Base-by-base conservation (phyloP, 768 basidiomycete genomes). In the Boletales sp. region DNA sequence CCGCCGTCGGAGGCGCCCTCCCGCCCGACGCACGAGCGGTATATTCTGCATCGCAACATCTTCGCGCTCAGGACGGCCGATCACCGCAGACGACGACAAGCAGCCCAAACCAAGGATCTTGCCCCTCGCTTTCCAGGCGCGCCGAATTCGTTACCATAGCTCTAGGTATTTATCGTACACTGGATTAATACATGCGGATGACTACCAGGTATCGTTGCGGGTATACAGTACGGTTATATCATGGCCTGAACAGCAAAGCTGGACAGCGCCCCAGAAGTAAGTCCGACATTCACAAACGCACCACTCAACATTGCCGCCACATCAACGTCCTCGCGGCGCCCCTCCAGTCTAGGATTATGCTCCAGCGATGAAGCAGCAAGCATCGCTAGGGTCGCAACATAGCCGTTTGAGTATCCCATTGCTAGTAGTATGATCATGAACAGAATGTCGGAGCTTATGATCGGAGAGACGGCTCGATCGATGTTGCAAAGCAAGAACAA, bases 401-500 rank as follows among this genome's bases (percentile, higher is more conserved):
- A 91, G 36, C 93, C 94, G 55, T 90, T 93, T 9, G 87, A 81
- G 40, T 80, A 63, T n/a, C 89, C 91, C 62, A 94, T 90, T 2
- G 69, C 48, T 43, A 89, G 70, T 11, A 95, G 69, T 46, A 94
- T 78, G 21, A 80, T 30, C 80, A 94, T 83, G 72, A 83, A 95
- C 11, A 84, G 42, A 34, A 80, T 43, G 62, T 95, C 92, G 2
- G 90, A 93, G 67, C 72, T 83, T 72, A 94, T 84, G 52, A 86
- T 56, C 5, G 65, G 56, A 41, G 57, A 39, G 9, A 70, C 50
- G 29, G 74, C 71, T 39, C 75, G 79, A 55, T 84, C 81, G 37
- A 94, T 69, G 62, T 97, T 97, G 76, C 93, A 95, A 69, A 86
- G 74, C n/a, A 95, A 76, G 68, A 95, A 86, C 37, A 94, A 60